Evolutionary conservation across 2,329 filamentous ascomycete species (phyloP), one percentile per base, ranked within the genome.

Genomic region (Fusarium decemcellulare): DNA sequence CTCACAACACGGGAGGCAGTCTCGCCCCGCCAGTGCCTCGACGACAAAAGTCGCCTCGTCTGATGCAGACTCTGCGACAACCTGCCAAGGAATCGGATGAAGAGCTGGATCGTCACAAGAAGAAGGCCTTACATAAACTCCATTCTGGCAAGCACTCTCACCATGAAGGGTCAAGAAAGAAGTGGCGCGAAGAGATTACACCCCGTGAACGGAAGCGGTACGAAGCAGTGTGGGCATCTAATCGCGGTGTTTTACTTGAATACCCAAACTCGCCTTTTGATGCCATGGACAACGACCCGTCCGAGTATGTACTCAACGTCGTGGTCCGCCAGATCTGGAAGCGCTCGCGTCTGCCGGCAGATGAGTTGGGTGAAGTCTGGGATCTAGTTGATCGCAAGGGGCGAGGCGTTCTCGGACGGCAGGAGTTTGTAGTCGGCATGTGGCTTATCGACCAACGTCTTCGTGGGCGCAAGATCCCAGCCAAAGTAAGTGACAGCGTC

Each of bases 161-260:
- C 74, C 90, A 93, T 72, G 93, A 95, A 76, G 93, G 91, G 0
- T 87, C 91, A 5, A 87, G 93, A 16, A 91, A 89, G 74, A 88
- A 92, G 8, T 96, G 93, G 93, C 87, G 92, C 43, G 92, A 95
- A 70, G 85, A 89, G 65, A 88, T 96, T 43, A 93, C 91, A 0
- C 86, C 88, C 50, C 84, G 88, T 6, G 92, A 96, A 75, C 84
- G 92, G n/a, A 92, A 92, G 74, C 86, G 93, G 2, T 96, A 96
- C 78, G 93, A 95, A 78, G 93, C 92, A 3, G 87, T 96, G 2
- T 96, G 93, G 92, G 93, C 93, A 2, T 93, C 92, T 43, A 96
- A 96, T 73, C 88, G 90, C 51, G 93, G 93, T 0, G 62, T 89
- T 0, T 79, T 88, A 9, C 76, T 86, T 3, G 72, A 80, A 3